Evolutionary conservation across 208 protist species (phyloP).

Genomic region (Acanthamoeba castellanii): DNA sequence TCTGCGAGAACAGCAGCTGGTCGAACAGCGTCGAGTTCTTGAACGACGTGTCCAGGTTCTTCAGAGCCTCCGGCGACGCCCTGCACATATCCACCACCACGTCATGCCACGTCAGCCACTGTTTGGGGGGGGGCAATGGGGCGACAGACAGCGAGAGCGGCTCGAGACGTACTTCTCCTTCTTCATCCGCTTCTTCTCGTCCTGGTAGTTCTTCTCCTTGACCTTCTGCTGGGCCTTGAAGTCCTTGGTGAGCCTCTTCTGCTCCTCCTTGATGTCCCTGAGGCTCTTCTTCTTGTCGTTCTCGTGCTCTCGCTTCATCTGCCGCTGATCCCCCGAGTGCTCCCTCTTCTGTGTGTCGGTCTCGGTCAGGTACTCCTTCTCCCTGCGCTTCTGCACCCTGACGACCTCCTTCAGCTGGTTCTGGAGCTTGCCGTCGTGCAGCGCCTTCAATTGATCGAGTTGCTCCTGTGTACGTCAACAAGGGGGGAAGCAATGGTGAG

Average conservation of each 20-base stretch:
- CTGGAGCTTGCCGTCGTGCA: constrained; percentile 32
- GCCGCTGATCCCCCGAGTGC: constrained; percentile 41
- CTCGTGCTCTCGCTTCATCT: constrained; percentile 52
- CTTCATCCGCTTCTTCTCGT: constrained; percentile 59
- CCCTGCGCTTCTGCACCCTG: constrained; percentile 10
- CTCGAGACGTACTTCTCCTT: constrained; percentile 66
- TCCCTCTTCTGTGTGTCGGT: constrained; percentile 21
- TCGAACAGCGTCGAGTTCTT: constrained; percentile 46
- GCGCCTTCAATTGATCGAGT: background rate
- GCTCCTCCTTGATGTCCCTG: constrained; percentile 68
- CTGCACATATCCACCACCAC: background rate
- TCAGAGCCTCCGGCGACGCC: constrained; percentile 8
- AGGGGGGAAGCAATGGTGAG: background rate
- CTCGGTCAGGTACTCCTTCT: background rate
- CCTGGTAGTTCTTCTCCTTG: constrained; percentile 51
- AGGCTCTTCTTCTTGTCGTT: constrained; percentile 54
- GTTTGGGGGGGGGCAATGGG: too few species aligned
- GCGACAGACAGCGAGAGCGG: too few species aligned
- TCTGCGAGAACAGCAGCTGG: constrained; percentile 55
- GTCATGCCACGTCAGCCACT: background rate
- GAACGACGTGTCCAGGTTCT: constrained; percentile 27
- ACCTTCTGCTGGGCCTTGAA: constrained; percentile 44
- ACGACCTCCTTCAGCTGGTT: background rate
- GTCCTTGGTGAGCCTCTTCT: constrained; percentile 70
- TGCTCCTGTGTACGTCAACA: background rate